Evolutionary conservation across 2,329 filamentous ascomycete genomes (phyloP).

Genomic region (Diaporthe humulicola): DNA sequence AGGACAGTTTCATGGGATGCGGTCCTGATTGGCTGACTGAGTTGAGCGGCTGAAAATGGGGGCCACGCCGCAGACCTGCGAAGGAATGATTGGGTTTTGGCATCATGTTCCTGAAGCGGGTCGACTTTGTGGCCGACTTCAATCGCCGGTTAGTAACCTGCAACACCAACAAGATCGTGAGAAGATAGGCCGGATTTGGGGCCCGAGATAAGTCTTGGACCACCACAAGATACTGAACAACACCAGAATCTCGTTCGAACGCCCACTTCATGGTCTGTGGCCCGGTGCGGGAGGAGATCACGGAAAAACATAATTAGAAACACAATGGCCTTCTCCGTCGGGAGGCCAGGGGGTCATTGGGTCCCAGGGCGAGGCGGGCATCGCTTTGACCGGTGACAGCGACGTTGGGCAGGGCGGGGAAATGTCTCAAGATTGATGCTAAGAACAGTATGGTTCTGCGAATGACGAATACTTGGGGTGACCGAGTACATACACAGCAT

Average conservation of each 20-base stretch:
- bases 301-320: background rate
- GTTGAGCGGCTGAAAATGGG: background rate
- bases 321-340: background rate
- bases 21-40: constrained; percentile 1
- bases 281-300: background rate
- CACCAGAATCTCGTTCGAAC: background rate
- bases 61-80: background rate
- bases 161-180: background rate
- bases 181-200: background rate
- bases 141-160: background rate
- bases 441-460: background rate
- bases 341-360: background rate
- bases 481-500: background rate
- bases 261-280: background rate
- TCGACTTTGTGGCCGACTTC: background rate
- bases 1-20: constrained; percentile 4
- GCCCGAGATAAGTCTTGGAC: background rate
- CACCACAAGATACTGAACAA: too few relatives aligned
- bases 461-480: background rate
- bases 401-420: background rate
- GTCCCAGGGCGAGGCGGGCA: background rate
- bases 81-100: constrained; percentile 27
- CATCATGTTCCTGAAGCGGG: constrained; percentile 16
- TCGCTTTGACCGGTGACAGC: background rate
- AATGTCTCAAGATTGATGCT: background rate